Evolutionary conservation across 2,329 filamentous ascomycete species (phyloP).

Genomic region (Endothia cerciana): DNA sequence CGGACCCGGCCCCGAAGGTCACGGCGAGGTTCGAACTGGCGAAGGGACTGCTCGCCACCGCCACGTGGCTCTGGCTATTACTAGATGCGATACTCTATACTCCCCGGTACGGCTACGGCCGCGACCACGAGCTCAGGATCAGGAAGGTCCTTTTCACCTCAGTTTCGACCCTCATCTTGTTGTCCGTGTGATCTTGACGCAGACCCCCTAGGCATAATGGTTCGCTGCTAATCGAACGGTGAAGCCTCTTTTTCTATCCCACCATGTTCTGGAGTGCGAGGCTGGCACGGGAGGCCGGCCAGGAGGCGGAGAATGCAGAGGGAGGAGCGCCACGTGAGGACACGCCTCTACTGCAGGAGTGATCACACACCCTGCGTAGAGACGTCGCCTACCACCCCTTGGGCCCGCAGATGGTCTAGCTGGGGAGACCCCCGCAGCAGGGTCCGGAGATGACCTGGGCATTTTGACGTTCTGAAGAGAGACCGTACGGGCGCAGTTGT

Average conservation of each 20-base stretch:
- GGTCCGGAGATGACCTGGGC: neutral
- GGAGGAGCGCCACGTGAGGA: neutral
- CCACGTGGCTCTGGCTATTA: neutral
- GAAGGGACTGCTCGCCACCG: neutral
- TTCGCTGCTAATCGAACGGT: neutral
- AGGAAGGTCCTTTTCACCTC: neutral
- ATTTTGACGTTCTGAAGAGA: neutral
- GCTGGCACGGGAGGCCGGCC: neutral
- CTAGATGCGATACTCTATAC: neutral
- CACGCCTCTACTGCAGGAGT: neutral
- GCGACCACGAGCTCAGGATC: neutral
- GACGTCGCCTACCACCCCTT: no score
- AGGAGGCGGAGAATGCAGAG: neutral
- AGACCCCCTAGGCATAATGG: no score
- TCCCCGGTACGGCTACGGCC: neutral
- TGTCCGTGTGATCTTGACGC: neutral
- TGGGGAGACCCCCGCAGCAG: no score
- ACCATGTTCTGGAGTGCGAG: neutral
- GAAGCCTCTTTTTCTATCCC: constrained; percentile 1
- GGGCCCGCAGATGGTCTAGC: no score
- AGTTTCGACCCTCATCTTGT: neutral
- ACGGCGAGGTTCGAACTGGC: neutral
- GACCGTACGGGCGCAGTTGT: neutral
- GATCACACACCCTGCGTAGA: neutral
- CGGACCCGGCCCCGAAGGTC: neutral